Evolutionary conservation across 2,329 filamentous ascomycete genomes (phyloP), one percentile per base, ranked within the genome.

Genomic region (Didymella pinodella): DNA sequence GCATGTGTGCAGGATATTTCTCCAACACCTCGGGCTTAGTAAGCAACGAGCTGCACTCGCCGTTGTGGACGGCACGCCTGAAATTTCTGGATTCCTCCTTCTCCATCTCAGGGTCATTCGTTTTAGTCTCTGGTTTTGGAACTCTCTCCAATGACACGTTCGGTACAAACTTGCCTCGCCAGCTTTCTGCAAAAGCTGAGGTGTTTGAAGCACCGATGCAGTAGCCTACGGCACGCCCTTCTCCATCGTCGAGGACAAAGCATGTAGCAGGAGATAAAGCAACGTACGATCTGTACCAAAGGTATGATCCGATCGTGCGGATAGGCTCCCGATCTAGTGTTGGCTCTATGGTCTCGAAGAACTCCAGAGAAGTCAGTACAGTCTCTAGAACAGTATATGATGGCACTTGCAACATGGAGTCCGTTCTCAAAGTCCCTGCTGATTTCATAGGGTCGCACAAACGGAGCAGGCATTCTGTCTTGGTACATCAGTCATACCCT

Each of bases 1-100:
- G 77, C 20, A 79, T 63, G 64, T 79, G 77, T 6, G 74, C 75
- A 0, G 75, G 72, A 57, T 71, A 79, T 38, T 59, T 51, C 20
- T 61, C 49, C 31, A 76, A 55, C 25, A 71, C 47, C 4, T 65
- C 48, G 0, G 65, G 65, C 26, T 59, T 65, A 7, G 52, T 28
- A 7, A 63, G 63, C 26, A 75, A 45, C 59, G 68, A 66, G 44
- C 66, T 72, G 25, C 73, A 73, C 10, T 69, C 62, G 2, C 55
- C 70, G 2, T 59, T 52, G 31, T 72, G 63, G 11, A 72, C 59
- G 5, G 62, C 65, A 5, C 54, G 40, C 28, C 69, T 59, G 14
- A 73, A 59, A 0, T 44, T 54, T 18, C 53, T 62, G 18, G 66
- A 53, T 8, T 67, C 61, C 26, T 66, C 61, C 41, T 62, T 55